These are phyloP conservation scores for Tetrahymena elliotti DNA, from an alignment of 73 alveolate genomes.

Conservation along the genomic window DNA sequence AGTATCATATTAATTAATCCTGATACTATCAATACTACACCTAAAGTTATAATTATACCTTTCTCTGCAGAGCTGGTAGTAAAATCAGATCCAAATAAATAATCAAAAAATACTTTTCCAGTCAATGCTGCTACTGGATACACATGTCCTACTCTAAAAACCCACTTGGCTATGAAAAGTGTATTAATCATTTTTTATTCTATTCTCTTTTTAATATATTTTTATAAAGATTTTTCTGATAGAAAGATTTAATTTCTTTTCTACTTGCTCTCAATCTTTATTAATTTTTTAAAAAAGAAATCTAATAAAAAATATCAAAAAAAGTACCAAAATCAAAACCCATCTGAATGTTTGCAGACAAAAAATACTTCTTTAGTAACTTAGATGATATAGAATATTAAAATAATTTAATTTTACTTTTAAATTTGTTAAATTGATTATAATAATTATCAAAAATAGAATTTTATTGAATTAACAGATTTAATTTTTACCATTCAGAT, in stretches of 20 bases:
- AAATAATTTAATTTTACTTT: neutral
- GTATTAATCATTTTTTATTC: neutral
- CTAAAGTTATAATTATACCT: neutral
- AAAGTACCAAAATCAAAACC: neutral
- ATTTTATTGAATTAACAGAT: too few species aligned
- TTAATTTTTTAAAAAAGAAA: too few species aligned
- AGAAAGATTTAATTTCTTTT: neutral
- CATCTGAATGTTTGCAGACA: neutral
- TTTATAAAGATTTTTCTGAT: neutral
- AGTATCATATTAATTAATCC: neutral
- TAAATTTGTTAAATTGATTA: too few species aligned
- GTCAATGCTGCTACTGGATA: neutral
- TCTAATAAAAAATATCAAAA: neutral
- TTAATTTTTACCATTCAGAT: too few species aligned
- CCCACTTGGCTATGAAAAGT: neutral
- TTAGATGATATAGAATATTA: neutral
- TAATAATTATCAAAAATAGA: too few species aligned
- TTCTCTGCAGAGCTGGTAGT: neutral
- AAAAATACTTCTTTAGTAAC: neutral
- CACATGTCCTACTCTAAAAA: neutral
- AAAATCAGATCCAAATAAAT: neutral
- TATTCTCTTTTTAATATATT: neutral
- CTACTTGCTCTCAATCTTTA: neutral
- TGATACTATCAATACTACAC: neutral
- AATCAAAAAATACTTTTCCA: neutral